Percentiles rank a stretch among this genome's conserved stretches.
Evolutionary conservation across 257 asterid genomes (phyloP).

Genomic region (Ehretia macrophylla): DNA sequence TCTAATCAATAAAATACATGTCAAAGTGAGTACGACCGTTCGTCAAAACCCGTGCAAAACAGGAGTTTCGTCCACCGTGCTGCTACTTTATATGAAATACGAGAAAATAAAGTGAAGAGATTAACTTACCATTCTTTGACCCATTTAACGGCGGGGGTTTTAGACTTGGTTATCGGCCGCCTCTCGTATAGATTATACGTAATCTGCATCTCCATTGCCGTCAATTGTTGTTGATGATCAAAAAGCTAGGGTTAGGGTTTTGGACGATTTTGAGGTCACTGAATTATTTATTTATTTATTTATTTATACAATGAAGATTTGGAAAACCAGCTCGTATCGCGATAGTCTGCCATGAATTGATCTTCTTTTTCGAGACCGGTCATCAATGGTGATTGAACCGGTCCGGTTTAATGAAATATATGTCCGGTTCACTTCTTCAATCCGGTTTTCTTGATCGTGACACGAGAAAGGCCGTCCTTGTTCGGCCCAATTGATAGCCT

Average conservation of each 20-base stretch:
- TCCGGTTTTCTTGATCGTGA: too few relatives aligned
- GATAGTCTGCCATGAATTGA: neutral
- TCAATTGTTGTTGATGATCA: neutral
- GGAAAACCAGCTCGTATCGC: neutral
- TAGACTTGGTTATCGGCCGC: constrained; percentile 66
- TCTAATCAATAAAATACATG: too few relatives aligned
- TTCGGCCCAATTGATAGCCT: neutral
- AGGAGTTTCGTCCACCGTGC: too few relatives aligned
- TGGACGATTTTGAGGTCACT: neutral
- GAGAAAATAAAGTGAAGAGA: neutral
- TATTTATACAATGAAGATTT: too few relatives aligned
- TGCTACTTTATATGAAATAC: too few relatives aligned
- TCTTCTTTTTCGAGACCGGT: neutral
- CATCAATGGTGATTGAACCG: neutral
- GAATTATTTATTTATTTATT: neutral
- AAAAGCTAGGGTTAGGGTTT: neutral
- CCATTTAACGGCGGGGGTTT: constrained; percentile 73
- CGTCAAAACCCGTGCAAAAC: too few relatives aligned
- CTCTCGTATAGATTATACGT: constrained; percentile 56
- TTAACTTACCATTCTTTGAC: constrained; percentile 66
- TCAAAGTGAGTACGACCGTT: too few relatives aligned
- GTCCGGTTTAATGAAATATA: neutral
- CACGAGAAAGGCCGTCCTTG: neutral
- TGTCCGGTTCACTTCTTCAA: too few relatives aligned
- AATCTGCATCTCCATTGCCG: constrained; percentile 61